Evolutionary conservation across 768 basidiomycete genomes (phyloP), one percentile per base, ranked within the genome.

Genomic region (Pleurotus tuber-regium): DNA sequence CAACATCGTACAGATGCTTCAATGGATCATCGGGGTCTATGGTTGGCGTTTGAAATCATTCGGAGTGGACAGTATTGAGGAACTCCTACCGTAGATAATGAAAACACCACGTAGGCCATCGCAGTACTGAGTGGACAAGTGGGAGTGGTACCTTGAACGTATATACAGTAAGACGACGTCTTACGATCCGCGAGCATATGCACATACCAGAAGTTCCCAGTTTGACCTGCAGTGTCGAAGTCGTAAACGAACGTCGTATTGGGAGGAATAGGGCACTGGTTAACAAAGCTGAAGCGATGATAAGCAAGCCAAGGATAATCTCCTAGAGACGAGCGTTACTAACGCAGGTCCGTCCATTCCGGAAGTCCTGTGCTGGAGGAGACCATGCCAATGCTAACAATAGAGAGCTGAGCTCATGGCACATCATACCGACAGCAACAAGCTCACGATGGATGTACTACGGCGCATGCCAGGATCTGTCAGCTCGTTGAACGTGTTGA

Each of bases 61-160:
- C 16, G 8, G 10, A 9, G 23, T 50, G 29, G 31, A 21, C 29
- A 19, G 4, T 39, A 28, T 7, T 38, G 4, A 4, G 2, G 8
- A 33, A 19, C 4, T 30, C 53, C 16, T 49, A 61, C 65, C 64
- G 8, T 70, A 64, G 4, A 67, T 60, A 9, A 57, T 40, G 65
- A 67, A 51, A 64, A 58, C 30, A 63, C 58, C 56, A 52, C 71
- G 41, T 66, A 71, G 16, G 56, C 78, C 78, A 49, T 80, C 78
- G 26, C 78, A 78, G 52, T 79, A 79, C 55, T 79, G 78, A 4
- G 71, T 71, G 4, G 67, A 67, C 39, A 69, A 62, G 51, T 79
- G 78, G 12, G 73, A 75, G 54, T 78, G 76, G 51, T 71, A 77
- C 67, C 73, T 53, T 42, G 39, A 47, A n/a, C n/a, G n/a, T n/a